These are phyloP conservation scores for Eremothecium coryli DNA, from an alignment of 1,139 yeast genomes.

Conservation along the genomic window DNA sequence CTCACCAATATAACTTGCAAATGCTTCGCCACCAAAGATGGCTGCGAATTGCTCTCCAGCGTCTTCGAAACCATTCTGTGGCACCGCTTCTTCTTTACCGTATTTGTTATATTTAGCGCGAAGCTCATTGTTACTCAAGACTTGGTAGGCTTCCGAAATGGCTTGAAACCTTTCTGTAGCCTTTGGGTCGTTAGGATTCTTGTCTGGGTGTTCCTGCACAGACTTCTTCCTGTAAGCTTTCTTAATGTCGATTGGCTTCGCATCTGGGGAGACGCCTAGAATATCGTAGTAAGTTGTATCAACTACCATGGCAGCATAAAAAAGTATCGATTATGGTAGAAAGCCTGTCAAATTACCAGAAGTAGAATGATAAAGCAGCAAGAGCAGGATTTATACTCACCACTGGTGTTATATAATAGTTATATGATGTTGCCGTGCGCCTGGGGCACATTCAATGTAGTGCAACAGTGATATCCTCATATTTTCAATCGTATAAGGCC, in stretches of 20 bases:
- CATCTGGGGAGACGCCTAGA: constrained; percentile 53
- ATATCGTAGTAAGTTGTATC: constrained; percentile 82
- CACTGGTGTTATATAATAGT: too few species aligned
- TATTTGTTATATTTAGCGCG: constrained; percentile 72
- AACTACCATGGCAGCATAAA: constrained; percentile 74
- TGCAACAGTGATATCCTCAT: too few species aligned
- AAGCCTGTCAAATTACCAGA: too few species aligned
- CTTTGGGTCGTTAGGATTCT: constrained; percentile 67
- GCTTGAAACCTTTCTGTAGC: constrained; percentile 60
- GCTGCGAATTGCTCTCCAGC: constrained; percentile 79
- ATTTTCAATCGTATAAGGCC: too few species aligned
- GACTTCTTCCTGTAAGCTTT: constrained; percentile 88
- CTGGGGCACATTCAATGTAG: too few species aligned
- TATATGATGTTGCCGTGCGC: too few species aligned
- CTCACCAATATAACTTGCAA: constrained; percentile 83
- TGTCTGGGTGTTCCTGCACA: constrained; percentile 82
- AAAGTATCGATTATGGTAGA: too few species aligned
- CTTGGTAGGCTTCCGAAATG: constrained; percentile 67
- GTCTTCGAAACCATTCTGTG: constrained; percentile 79
- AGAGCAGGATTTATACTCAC: too few species aligned
- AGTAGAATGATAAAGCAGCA: too few species aligned
- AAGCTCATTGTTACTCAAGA: constrained; percentile 63
- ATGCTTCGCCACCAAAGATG: constrained; percentile 91
- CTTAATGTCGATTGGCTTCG: constrained; percentile 73
- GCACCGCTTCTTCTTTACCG: constrained; percentile 79